Conservation (phyloP, 179 eudicot species). For the Amaranthus tricolor region DNA sequence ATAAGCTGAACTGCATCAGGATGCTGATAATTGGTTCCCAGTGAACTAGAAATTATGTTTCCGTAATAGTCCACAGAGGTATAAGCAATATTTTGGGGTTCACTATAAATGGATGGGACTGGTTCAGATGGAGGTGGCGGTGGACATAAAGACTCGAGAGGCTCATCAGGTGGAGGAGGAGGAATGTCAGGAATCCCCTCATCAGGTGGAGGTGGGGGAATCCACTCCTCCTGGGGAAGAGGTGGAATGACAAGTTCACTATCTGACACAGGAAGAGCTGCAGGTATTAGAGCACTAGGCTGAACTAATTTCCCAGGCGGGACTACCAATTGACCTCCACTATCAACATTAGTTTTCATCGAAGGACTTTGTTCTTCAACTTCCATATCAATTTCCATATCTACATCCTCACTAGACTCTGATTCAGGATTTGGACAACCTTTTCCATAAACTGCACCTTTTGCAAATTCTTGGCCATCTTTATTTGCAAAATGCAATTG, state of each 20-base stretch:
- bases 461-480: constrained; percentile 28
- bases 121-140: constrained; percentile 47
- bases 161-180: constrained; percentile 94
- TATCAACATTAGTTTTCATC: constrained; percentile 11
- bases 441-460: constrained; percentile 28
- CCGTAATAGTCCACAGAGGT: constrained; percentile 51
- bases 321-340: constrained; percentile 10
- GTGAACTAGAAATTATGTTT: constrained; percentile 29
- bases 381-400: constrained; percentile 98
- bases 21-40: constrained; percentile 42
- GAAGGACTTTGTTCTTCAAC: constrained; percentile 58
- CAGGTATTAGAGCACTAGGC: constrained; percentile 27
- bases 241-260: constrained; percentile 51
- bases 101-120: constrained; percentile 48
- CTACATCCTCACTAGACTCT: constrained; percentile 56
- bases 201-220: constrained; percentile 96
- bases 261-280: constrained; percentile 29
- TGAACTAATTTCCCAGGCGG: constrained; percentile 31
- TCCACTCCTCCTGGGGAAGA: constrained; percentile 79
- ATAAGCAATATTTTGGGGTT: constrained; percentile 45
- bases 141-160: constrained; percentile 49
- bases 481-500: constrained; percentile 23
- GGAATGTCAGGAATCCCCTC: constrained; percentile 81
- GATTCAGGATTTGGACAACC: constrained; percentile 25
- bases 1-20: constrained; percentile 49